Evolutionary conservation across 2,329 filamentous ascomycete genomes (phyloP).

Genomic region (Ascochyta viciae-villosae): DNA sequence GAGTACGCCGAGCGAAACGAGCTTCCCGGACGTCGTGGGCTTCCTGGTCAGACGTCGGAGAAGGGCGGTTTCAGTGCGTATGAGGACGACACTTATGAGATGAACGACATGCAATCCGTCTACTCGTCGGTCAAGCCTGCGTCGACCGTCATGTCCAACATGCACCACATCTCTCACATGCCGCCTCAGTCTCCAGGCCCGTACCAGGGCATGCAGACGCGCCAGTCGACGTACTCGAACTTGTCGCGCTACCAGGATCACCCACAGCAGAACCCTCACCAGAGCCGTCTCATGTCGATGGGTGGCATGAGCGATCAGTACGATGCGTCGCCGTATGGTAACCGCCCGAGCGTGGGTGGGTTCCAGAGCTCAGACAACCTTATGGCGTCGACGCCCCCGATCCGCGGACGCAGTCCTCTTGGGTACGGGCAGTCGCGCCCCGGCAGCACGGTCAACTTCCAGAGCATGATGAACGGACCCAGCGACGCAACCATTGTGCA

Average conservation of each 20-base stretch:
- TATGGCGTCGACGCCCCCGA: constrained; percentile 46
- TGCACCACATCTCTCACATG: constrained; percentile 77
- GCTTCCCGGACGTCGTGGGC: constrained; percentile 87
- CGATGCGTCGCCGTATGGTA: constrained; percentile 48
- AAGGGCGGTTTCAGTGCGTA: constrained; percentile 68
- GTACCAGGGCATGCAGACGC: constrained; percentile 68
- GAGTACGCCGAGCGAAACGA: constrained; percentile 89
- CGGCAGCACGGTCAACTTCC: constrained; percentile 66
- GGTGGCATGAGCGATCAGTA: constrained; percentile 59
- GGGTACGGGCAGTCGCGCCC: constrained; percentile 58
- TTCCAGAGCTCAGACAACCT: constrained; percentile 52
- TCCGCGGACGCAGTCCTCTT: constrained; percentile 59
- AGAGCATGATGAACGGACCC: constrained; percentile 66
- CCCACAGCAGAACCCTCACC: constrained; percentile 63
- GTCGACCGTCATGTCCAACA: constrained; percentile 85
- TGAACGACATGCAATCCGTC: constrained; percentile 97
- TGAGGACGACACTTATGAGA: constrained; percentile 82
- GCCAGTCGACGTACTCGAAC: constrained; percentile 76
- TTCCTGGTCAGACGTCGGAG: constrained; percentile 58
- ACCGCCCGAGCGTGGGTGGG: constrained; percentile 52
- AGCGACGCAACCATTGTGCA: constrained; percentile 83
- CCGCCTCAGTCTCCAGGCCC: constrained; percentile 79
- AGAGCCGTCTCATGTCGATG: constrained; percentile 66
- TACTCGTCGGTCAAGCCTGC: constrained; percentile 91
- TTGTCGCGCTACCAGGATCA: constrained; percentile 70